Conservation (phyloP, 352 stramenopile genomes). For the Globisporangium paroecandrum region DNA sequence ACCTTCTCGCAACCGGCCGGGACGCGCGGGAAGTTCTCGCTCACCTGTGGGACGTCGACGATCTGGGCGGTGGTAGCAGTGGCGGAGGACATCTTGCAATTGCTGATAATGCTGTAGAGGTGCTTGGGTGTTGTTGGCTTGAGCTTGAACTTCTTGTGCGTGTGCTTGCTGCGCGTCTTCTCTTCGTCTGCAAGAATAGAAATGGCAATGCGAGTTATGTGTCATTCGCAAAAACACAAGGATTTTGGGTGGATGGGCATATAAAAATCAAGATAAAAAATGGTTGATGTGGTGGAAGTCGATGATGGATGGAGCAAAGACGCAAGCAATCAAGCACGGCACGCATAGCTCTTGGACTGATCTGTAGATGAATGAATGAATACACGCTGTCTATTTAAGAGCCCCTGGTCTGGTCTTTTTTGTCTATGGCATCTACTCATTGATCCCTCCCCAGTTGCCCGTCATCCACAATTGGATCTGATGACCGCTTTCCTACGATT, state of each 20-base stretch:
- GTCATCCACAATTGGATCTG: not conserved
- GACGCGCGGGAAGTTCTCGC: slow-evolving; percentile 73
- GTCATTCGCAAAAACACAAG: slow-evolving; percentile 9
- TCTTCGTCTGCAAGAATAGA: not conserved
- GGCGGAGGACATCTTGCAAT: slow-evolving; percentile 9
- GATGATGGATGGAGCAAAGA: slow-evolving; percentile 4
- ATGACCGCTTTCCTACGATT: not conserved
- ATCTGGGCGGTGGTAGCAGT: slow-evolving; percentile 3
- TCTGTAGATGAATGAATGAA: slow-evolving; percentile 2
- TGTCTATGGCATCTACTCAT: slow-evolving; percentile 10
- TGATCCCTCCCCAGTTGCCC: not conserved
- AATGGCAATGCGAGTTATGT: slow-evolving; percentile 14
- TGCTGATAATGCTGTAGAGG: not conserved
- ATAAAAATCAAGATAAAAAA: slow-evolving; percentile 47
- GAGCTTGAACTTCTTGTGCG: not conserved
- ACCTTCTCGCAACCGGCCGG: slow-evolving; percentile 65
- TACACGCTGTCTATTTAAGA: slow-evolving; percentile 16
- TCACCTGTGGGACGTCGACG: slow-evolving; percentile 46
- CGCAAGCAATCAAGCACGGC: not conserved
- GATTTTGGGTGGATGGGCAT: slow-evolving; percentile 23
- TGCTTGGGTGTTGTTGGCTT: not conserved
- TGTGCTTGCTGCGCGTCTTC: slow-evolving; percentile 10
- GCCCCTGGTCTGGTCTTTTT: not conserved
- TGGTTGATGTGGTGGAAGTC: not conserved
- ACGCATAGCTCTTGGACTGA: not conserved